Base-by-base conservation (phyloP, 2,329 filamentous ascomycete genomes). In the Calonectria montana region DNA sequence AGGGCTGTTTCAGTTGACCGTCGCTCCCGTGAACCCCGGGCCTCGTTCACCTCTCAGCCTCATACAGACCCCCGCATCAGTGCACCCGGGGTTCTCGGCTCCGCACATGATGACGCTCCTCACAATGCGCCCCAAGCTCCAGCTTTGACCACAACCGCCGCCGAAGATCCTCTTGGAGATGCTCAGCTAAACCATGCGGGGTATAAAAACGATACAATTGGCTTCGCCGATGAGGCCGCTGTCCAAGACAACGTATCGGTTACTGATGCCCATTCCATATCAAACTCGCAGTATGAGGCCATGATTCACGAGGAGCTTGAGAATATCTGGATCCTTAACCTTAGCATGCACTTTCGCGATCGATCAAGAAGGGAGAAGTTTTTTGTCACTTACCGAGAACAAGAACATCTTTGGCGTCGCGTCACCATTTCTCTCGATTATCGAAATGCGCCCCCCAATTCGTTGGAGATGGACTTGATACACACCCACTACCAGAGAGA, bases 341-440 rank as follows among this genome's bases (percentile, higher is more conserved):
- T 98, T 72, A 98, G 95, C 84, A 98, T 99, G 97, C 95, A 98
- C 83, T 99, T 98, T 83, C 91, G 96, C 71, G 97, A 99, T 84
- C 93, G 93, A 79, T 97, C 96, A 15, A 94, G 94, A 78, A 91
- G 96, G 50, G 97, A 99, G 83, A 99, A 99, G 83, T 98, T 98
- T 86, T 99, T 98, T 82, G 92, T 99, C 74, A 98, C 97, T 0
- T 99, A 94, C 82, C 94, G 95, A 59, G 93, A 97, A 82, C 89
- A 90, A 59, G 92, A 94, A 5, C 93, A 91, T 73, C 87, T 91
- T 73, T 98, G 96, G 94, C 91, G 95, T 67, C 90, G 96, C 62
- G 93, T 99, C 63, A 98, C 97, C 3, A 92, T 99, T 35, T 98
- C 97, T 1, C 91, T 97, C 77, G 97, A 99, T 84, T 99, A 98